phyloP scores from a whole-genome alignment of 768 basidiomycete genomes.

The Suillus decipiens region DNA sequence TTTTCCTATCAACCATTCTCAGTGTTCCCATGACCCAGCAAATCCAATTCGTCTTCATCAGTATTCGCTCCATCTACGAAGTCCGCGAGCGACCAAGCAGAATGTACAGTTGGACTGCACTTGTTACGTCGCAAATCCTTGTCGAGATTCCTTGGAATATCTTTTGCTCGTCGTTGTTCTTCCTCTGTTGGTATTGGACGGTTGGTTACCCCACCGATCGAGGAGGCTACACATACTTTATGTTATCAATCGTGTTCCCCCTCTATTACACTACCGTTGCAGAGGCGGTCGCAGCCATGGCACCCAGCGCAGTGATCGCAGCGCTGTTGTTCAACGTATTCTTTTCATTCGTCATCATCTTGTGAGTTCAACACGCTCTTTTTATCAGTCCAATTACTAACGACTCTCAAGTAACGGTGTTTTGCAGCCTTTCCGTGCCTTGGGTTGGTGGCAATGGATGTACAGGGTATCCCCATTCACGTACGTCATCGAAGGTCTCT shows the following conservation, averaged over 20 bases:
- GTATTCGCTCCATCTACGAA: slow-evolving; percentile 57
- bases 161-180: slow-evolving; percentile 40
- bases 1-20: slow-evolving; percentile 50
- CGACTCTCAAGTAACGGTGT: slow-evolving; percentile 42
- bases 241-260: slow-evolving; percentile 40
- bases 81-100: slow-evolving; percentile 63
- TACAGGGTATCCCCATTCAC: slow-evolving; percentile 51
- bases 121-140: slow-evolving; percentile 54
- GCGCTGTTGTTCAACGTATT: slow-evolving; percentile 39
- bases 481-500: slow-evolving; percentile 49
- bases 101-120: slow-evolving; percentile 64
- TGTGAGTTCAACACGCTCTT: slow-evolving; percentile 32
- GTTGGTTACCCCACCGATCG: slow-evolving; percentile 41
- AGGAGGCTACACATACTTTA: slow-evolving; percentile 42
- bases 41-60: slow-evolving; percentile 58
- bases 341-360: slow-evolving; percentile 43
- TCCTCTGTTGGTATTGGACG: slow-evolving; percentile 52
- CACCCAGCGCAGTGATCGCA: slow-evolving; percentile 43
- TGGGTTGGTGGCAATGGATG: slow-evolving; percentile 36
- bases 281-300: slow-evolving; percentile 43
- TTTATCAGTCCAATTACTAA: neutral
- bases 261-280: slow-evolving; percentile 47
- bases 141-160: slow-evolving; percentile 49
- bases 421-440: slow-evolving; percentile 43
- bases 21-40: slow-evolving; percentile 55